Base-by-base conservation (phyloP, 1,139 yeast species). In the Trichomonascaceae sp. region DNA sequence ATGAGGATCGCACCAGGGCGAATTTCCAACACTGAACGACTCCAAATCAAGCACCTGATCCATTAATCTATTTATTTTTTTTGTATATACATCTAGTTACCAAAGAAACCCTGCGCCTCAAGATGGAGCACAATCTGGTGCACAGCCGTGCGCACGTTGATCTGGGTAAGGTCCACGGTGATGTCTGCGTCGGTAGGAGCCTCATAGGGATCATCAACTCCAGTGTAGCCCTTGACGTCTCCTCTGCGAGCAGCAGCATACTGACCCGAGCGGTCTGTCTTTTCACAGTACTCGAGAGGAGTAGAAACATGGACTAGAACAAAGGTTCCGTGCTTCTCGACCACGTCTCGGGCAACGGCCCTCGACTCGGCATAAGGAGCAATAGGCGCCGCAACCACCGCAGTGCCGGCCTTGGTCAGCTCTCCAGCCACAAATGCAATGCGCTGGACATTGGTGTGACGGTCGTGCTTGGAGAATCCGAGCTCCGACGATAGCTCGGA, bases 371-470 rank as follows among this genome's bases (percentile, higher is more conserved):
- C 59, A 37, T 51, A 57, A 20, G 74, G 66, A 27, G 74, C 69
- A 41, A 70, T 63, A 34, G 73, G 69, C 6, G 77, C 71, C 30
- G 82, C 71, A 46, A 87, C 78, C 29, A 87, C 92, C 46, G 94
- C 97, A 13, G 93, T 67, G 36, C 97, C 96, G 22, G 95, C 73
- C 54, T 82, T 75, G 37, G 84, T 82, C 48, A 87, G 72, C 62
- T 87, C 96, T 42, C 78, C 71, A 35, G 87, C 72, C 36, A 79
- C 71, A 48, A 71, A 75, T 9, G 76, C 69, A 39, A 70, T 62
- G 37, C 67, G 57, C 47, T 59, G 62, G 30, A 61, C 46, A 46
- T 62, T 60, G 44, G 50, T 59, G 51, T 54, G 56, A 25, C 67
- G 53, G 50, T 62, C 66, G 31, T 57, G 53, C 27, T 56, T 56